phyloP scores from a whole-genome alignment of 768 basidiomycete species.

The Lentinula detonsa region DNA sequence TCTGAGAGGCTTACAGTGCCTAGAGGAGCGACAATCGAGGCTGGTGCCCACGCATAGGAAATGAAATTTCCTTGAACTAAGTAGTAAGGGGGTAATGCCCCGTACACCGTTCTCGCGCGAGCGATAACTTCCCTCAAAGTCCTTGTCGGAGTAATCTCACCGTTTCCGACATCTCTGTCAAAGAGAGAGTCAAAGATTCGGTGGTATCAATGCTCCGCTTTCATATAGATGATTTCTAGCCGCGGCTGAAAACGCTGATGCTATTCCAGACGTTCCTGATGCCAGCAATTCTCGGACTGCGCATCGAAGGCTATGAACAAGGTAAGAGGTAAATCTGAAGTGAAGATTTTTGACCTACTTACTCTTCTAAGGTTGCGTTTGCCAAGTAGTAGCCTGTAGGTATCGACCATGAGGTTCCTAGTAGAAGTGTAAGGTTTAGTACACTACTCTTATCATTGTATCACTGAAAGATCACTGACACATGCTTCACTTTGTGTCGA shows the following conservation, averaged over 20 bases:
- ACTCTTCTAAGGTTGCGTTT: conserved; percentile 71
- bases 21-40: conserved; percentile 89
- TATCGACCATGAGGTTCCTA: conserved; percentile 75
- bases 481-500: conserved; percentile 58
- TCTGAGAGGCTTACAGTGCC: conserved; percentile 66
- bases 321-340: not conserved
- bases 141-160: conserved; percentile 39
- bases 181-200: conserved; percentile 41
- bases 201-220: conserved; percentile 32
- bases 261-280: conserved; percentile 57
- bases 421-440: conserved; percentile 8
- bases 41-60: conserved; percentile 85
- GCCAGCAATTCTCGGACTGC: conserved; percentile 69
- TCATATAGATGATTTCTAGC: conserved; percentile 58
- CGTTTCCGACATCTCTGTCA: conserved; percentile 32
- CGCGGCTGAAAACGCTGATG: conserved; percentile 57
- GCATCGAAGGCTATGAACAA: conserved; percentile 54
- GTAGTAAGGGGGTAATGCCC: conserved; percentile 17
- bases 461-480: conserved; percentile 38
- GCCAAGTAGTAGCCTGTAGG: conserved; percentile 76
- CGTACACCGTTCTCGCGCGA: conserved; percentile 64
- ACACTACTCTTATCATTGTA: not conserved
- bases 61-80: conserved; percentile 66
- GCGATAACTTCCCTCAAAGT: conserved; percentile 49
- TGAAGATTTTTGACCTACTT: conserved; percentile 33